phyloP scores from a whole-genome alignment of 1,284 basidiomycete species.

The Tremellales sp. region DNA sequence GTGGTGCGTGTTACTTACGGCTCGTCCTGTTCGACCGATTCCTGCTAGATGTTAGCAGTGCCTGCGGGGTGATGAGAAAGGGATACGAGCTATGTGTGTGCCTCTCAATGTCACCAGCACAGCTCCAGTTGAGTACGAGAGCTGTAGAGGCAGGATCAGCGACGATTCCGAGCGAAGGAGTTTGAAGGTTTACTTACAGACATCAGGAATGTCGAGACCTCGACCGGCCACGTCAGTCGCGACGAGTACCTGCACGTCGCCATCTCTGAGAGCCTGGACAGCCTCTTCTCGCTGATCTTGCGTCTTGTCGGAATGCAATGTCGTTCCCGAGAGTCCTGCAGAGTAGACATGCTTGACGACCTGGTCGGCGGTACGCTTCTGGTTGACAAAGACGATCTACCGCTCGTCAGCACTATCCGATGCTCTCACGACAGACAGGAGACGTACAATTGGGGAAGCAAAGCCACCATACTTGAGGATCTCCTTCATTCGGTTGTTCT shows the following conservation, averaged over 20 bases:
- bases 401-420: background rate
- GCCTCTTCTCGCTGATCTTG: constrained; percentile 95
- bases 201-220: constrained; percentile 95
- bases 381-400: constrained; percentile 92
- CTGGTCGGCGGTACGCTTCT: constrained; percentile 97
- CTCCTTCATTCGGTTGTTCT: constrained; percentile 81
- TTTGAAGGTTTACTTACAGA: constrained; percentile 4
- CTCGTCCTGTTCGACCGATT: constrained; percentile 96
- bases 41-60: constrained; percentile 60
- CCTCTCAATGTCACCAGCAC: constrained; percentile 91
- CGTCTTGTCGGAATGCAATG: constrained; percentile 93
- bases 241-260: constrained; percentile 79
- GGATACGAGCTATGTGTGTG: constrained; percentile 58
- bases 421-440: background rate
- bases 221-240: constrained; percentile 97
- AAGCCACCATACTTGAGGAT: constrained; percentile 81
- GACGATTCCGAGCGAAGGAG: background rate
- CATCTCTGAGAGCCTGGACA: constrained; percentile 76
- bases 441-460: constrained; percentile 66
- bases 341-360: constrained; percentile 86
- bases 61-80: background rate
- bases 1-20: too few species aligned
- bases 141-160: constrained; percentile 52
- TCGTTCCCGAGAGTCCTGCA: constrained; percentile 75
- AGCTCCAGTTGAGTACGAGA: constrained; percentile 95